These are phyloP conservation scores for Pythium insidiosum DNA, from an alignment of 352 stramenopile species.

Conservation along the genomic window DNA sequence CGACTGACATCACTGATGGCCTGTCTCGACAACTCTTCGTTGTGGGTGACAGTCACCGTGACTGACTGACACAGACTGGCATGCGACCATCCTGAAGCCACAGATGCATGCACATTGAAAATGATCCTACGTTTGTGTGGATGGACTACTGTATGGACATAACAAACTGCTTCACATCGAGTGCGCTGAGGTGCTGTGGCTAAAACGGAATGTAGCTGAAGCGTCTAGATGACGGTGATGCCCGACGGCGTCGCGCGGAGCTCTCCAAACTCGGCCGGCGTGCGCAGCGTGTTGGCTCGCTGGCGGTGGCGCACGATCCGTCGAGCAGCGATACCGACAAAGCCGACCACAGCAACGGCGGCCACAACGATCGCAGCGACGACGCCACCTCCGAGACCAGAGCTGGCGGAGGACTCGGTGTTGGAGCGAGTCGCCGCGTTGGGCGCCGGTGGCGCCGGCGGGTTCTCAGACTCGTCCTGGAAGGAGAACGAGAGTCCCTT, in stretches of 20 bases:
- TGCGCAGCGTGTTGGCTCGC: conserved; percentile 6
- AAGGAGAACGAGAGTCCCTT: background rate
- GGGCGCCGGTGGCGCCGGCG: background rate
- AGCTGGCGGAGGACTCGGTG: no score
- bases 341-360: conserved; percentile 3
- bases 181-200: background rate
- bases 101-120: background rate
- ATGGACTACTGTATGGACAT: background rate
- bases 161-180: background rate
- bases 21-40: no score
- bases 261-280: conserved; percentile 6
- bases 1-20: no score
- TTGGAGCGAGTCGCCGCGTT: conserved; percentile 5
- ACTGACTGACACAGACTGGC: no score
- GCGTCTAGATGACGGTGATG: conserved; percentile 4
- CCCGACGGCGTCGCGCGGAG: conserved; percentile 6
- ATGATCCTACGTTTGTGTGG: no score
- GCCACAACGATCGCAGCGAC: conserved; percentile 4
- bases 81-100: background rate
- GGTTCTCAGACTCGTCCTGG: background rate
- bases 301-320: background rate
- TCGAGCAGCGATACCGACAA: background rate
- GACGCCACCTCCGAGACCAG: background rate
- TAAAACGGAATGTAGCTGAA: background rate
- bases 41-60: no score